A percentile compares a stretch with the other conserved stretches of the same genome.
Evolutionary conservation across 371 early-diverging fungal genomes (phyloP).

Genomic region (Mortierella sp.): DNA sequence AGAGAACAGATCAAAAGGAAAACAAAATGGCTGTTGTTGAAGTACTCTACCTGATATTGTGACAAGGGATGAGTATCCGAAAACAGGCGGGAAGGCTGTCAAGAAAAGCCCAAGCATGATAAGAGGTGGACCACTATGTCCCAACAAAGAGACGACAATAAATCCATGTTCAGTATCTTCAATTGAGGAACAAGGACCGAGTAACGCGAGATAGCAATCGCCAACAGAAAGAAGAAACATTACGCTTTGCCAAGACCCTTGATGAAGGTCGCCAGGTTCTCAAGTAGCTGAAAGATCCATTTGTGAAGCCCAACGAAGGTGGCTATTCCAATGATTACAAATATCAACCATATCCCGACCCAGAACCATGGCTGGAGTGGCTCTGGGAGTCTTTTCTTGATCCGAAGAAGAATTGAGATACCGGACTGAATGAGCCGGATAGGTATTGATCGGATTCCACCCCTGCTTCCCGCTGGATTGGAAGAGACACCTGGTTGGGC

Average conservation of each 20-base stretch:
- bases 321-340: slow-evolving; percentile 10
- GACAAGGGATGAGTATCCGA: slow-evolving; percentile 73
- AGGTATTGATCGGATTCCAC: slow-evolving; percentile 27
- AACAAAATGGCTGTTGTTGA: background rate
- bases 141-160: too few relatives aligned
- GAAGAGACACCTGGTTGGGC: background rate
- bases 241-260: slow-evolving; percentile 45
- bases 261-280: slow-evolving; percentile 29
- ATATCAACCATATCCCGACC: slow-evolving; percentile 38
- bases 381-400: slow-evolving; percentile 24
- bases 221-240: background rate
- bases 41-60: slow-evolving; percentile 59
- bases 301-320: slow-evolving; percentile 39
- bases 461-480: background rate
- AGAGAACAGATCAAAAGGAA: too few relatives aligned
- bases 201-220: too few relatives aligned
- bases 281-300: slow-evolving; percentile 33
- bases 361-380: slow-evolving; percentile 42
- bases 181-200: too few relatives aligned
- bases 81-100: slow-evolving; percentile 74
- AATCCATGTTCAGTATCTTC: too few relatives aligned
- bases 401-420: slow-evolving; percentile 25
- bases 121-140: slow-evolving; percentile 38
- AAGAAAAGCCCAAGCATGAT: slow-evolving; percentile 56
- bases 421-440: slow-evolving; percentile 24